Evolutionary conservation across 768 basidiomycete species (phyloP).

Genomic region (Auriscalpium microsporum): DNA sequence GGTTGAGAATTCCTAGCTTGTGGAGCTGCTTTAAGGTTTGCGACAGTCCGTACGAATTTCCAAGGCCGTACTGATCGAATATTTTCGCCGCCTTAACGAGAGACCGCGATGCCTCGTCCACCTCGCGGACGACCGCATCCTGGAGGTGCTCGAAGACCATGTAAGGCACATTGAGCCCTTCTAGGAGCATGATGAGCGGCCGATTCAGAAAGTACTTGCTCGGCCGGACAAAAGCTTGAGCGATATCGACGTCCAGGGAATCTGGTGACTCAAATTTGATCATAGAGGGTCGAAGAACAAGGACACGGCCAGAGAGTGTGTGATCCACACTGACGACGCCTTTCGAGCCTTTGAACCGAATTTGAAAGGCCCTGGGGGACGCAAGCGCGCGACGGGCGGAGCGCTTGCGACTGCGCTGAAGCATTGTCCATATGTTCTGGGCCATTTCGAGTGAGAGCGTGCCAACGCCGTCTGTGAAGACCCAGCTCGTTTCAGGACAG

Average conservation of each 20-base stretch:
- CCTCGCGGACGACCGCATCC: constrained; percentile 39
- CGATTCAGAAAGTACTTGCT: constrained; percentile 50
- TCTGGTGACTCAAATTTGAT: constrained; percentile 52
- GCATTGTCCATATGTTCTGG: constrained; percentile 34
- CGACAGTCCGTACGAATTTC: constrained; percentile 44
- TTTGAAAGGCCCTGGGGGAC: constrained; percentile 45
- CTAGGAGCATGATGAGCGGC: constrained; percentile 58
- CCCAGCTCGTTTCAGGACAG: constrained; percentile 24
- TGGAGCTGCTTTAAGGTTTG: constrained; percentile 42
- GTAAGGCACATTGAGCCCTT: constrained; percentile 49
- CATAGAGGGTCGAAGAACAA: constrained; percentile 54
- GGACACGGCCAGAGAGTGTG: constrained; percentile 36
- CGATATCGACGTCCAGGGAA: constrained; percentile 49
- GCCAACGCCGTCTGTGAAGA: constrained; percentile 68
- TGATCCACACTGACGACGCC: constrained; percentile 58
- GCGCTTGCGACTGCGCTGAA: constrained; percentile 31
- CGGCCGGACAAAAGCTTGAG: constrained; percentile 53
- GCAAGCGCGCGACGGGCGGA: constrained; percentile 24
- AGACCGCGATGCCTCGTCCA: constrained; percentile 33
- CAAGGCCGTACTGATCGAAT: constrained; percentile 51
- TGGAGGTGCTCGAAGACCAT: constrained; percentile 47
- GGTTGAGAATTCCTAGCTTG: constrained; percentile 36
- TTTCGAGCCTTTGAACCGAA: constrained; percentile 58
- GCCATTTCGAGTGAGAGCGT: constrained; percentile 51
- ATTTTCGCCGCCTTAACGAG: constrained; percentile 38